Conservation (phyloP, 768 basidiomycete genomes). For the Lanmaoa pseudosensibilis region DNA sequence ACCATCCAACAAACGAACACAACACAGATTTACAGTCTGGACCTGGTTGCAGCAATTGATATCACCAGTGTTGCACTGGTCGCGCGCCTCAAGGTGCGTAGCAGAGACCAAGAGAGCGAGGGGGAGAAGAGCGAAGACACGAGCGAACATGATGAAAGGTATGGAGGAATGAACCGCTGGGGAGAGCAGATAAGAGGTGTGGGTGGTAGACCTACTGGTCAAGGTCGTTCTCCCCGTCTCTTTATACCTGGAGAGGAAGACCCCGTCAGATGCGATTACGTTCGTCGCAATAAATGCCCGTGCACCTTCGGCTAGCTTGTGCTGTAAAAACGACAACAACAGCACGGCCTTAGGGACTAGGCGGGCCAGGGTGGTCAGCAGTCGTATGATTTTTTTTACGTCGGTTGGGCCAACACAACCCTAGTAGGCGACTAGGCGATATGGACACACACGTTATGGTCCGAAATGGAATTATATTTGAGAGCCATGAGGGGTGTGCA, state of each 20-base stretch:
- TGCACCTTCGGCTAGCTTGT: too few relatives aligned
- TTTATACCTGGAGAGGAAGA: slow-evolving; percentile 16
- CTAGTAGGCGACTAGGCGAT: too few relatives aligned
- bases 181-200: background rate
- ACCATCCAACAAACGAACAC: too few relatives aligned
- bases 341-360: too few relatives aligned
- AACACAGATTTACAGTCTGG: background rate
- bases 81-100: slow-evolving; percentile 1
- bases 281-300: too few relatives aligned
- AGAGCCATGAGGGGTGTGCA: too few relatives aligned
- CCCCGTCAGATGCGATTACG: slow-evolving; percentile 5
- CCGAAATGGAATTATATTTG: too few relatives aligned
- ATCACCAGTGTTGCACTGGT: slow-evolving; percentile 8
- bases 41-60: slow-evolving; percentile 12
- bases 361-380: background rate
- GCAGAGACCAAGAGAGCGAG: slow-evolving; percentile 15
- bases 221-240: background rate
- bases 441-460: too few relatives aligned
- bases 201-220: background rate
- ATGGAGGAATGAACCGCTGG: background rate
- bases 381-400: background rate
- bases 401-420: background rate
- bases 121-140: too few relatives aligned
- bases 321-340: too few relatives aligned
- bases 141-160: background rate